Percentiles rank a stretch among this genome's conserved stretches.
These are phyloP conservation scores for Leptomonas seymouri DNA, from an alignment of 208 protist genomes.

Conservation along the genomic window DNA sequence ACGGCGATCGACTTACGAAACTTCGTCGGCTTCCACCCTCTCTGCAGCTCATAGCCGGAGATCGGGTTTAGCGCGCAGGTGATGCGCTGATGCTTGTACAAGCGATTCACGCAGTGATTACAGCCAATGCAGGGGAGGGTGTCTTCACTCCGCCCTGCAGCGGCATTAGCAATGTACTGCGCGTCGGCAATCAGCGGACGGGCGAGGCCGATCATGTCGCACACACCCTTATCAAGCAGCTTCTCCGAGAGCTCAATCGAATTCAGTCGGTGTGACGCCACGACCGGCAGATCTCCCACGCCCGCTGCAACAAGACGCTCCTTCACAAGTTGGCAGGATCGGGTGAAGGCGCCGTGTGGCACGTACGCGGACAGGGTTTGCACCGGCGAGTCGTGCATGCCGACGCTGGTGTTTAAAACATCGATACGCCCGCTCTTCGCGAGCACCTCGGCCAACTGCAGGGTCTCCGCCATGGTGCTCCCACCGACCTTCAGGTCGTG, in stretches of 20 bases:
- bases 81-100: conserved; percentile 88
- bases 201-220: conserved; percentile 92
- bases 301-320: conserved; percentile 42
- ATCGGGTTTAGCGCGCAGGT: conserved; percentile 94
- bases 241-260: conserved; percentile 82
- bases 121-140: conserved; percentile 95
- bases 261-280: conserved; percentile 93
- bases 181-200: conserved; percentile 92
- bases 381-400: conserved; percentile 95
- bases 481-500: conserved; percentile 90
- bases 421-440: conserved; percentile 79
- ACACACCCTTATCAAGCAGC: conserved; percentile 67
- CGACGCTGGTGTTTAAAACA: conserved; percentile 94
- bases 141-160: conserved; percentile 50
- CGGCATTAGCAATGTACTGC: conserved; percentile 89
- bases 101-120: conserved; percentile 95
- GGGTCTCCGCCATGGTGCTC: conserved; percentile 84
- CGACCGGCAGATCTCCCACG: conserved; percentile 68
- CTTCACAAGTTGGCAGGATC: conserved; percentile 70
- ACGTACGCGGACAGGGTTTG: conserved; percentile 93
- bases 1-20: conserved; percentile 85
- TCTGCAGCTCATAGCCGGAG: conserved; percentile 89
- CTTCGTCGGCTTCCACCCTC: conserved; percentile 53
- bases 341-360: conserved; percentile 86
- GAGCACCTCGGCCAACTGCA: conserved; percentile 72